Base-by-base conservation (phyloP, 2,329 filamentous ascomycete genomes). In the Fusarium sp. region DNA sequence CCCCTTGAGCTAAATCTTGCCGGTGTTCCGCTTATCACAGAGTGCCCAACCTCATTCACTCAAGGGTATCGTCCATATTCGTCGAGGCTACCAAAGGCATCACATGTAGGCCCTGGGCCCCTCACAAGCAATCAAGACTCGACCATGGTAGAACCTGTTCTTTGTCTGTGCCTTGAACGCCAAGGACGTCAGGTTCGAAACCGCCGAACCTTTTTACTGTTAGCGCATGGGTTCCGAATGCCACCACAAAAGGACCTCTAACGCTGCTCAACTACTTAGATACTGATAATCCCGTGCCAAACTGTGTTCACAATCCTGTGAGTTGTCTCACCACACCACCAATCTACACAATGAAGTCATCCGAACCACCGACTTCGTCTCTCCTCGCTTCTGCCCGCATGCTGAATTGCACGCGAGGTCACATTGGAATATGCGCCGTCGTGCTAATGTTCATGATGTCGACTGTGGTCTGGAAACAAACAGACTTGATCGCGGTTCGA, bases 381-480 rank as follows among this genome's bases (percentile, higher is more conserved):
- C 27, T 48, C 15, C 25, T 30, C 14, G 23, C 50, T 6, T 39
- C 32, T 22, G 27, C 44, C 9, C 15, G 55, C 8, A 33, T 61
- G 2, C 33, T 70, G 11, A 68, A 54, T 22, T 68, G 67, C 22
- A 62, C 59, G 23, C 55, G 56, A 50, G 59, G 67, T 3, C 63
- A 70, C 37, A 40, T 70, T 15, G 67, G 55, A 19, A 45, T 68
- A 47, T 56, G 67, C 15, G 67, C 59, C 40, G 32, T 70, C 4
- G 27, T 70, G 25, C 43, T 70, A 13, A 70, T 70, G 67, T 25
- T 70, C 8, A 58, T 67, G 27, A 70, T 68, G 67, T 62, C 67
- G 7, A 51, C 48, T 11, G 17, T 68, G 17, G 51, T 70, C 14
- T 70, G 67, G 67, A 62, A 56, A 40, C 62, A 68, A 43, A 46